phyloP scores from a whole-genome alignment of 2,329 filamentous ascomycete species.

The Sordariomycetes sp. region DNA sequence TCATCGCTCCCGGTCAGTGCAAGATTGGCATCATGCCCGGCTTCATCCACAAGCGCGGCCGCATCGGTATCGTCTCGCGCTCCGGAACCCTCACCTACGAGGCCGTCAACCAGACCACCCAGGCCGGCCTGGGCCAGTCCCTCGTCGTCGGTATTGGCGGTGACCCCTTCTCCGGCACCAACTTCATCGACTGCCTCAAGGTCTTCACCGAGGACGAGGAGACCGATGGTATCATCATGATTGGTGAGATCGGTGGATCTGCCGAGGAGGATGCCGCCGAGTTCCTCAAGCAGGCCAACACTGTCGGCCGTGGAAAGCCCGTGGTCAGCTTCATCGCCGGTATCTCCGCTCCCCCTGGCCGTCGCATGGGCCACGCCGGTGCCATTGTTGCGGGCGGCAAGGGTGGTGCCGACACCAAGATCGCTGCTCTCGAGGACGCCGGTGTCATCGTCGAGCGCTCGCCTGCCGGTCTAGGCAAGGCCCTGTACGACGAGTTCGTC shows the following conservation, averaged over 20 bases:
- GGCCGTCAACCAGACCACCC: slow-evolving; percentile 98
- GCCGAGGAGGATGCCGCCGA: slow-evolving; percentile 98
- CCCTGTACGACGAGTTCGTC: slow-evolving; percentile 90
- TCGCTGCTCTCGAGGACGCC: slow-evolving; percentile 82
- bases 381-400: slow-evolving; percentile 97
- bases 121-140: slow-evolving; percentile 92
- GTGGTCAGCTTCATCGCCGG: slow-evolving; percentile 97
- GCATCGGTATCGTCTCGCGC: slow-evolving; percentile 96
- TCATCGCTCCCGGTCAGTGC: slow-evolving; percentile 92
- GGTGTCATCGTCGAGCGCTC: slow-evolving; percentile 96
- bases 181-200: slow-evolving; percentile 98
- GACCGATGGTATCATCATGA: slow-evolving; percentile 99
- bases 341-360: slow-evolving; percentile 91
- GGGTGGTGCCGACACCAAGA: slow-evolving; percentile 97
- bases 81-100: slow-evolving; percentile 98
- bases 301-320: slow-evolving; percentile 74
- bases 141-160: slow-evolving; percentile 97
- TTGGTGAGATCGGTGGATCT: slow-evolving; percentile 95
- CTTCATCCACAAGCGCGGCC: slow-evolving; percentile 99
- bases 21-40: slow-evolving; percentile 99
- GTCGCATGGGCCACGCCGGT: slow-evolving; percentile 97
- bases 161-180: slow-evolving; percentile 97
- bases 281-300: slow-evolving; percentile 89
- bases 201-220: slow-evolving; percentile 94
- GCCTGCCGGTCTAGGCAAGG: slow-evolving; percentile 85